Percentiles rank a stretch among this genome's conserved stretches.
Evolutionary conservation across 352 stramenopile species (phyloP).

Genomic region (Pythium grandisporangium): DNA sequence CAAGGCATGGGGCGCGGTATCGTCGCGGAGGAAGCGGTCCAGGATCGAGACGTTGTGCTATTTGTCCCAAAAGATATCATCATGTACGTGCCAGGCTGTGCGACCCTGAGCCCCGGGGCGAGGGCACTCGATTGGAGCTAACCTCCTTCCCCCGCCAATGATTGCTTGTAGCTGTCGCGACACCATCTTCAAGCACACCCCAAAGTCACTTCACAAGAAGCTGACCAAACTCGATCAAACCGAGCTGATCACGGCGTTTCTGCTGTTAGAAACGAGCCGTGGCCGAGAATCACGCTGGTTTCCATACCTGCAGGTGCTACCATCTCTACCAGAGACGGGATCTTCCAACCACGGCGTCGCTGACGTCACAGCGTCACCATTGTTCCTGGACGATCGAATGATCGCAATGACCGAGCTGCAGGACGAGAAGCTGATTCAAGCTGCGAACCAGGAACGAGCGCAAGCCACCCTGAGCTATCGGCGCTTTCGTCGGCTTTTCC

Average conservation of each 20-base stretch:
- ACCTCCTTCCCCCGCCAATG: too few relatives aligned
- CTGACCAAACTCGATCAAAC: slow-evolving; percentile 21
- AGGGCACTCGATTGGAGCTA: background rate
- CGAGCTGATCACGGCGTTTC: slow-evolving; percentile 53
- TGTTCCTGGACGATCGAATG: slow-evolving; percentile 32
- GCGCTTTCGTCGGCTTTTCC: slow-evolving; percentile 39
- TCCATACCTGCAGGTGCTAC: slow-evolving; percentile 45
- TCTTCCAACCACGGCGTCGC: too few relatives aligned
- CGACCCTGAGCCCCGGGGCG: background rate
- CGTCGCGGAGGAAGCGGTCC: slow-evolving; percentile 3
- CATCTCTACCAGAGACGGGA: too few relatives aligned
- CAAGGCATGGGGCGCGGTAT: slow-evolving; percentile 17
- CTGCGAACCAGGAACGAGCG: slow-evolving; percentile 15
- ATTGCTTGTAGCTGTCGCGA: slow-evolving; percentile 19
- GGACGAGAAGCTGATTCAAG: slow-evolving; percentile 30
- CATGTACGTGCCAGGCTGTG: slow-evolving; percentile 7
- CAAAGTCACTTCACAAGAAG: slow-evolving; percentile 18
- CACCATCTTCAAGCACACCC: slow-evolving; percentile 16
- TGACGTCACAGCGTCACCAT: slow-evolving; percentile 14
- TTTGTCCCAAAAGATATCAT: slow-evolving; percentile 5
- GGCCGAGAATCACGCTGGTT: slow-evolving; percentile 26
- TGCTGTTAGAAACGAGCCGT: slow-evolving; percentile 44
- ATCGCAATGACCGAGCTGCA: too few relatives aligned
- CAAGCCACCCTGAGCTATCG: slow-evolving; percentile 18
- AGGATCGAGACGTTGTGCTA: slow-evolving; percentile 10